Conservation (phyloP, 257 asterid genomes). For the Cinchona pubescens region DNA sequence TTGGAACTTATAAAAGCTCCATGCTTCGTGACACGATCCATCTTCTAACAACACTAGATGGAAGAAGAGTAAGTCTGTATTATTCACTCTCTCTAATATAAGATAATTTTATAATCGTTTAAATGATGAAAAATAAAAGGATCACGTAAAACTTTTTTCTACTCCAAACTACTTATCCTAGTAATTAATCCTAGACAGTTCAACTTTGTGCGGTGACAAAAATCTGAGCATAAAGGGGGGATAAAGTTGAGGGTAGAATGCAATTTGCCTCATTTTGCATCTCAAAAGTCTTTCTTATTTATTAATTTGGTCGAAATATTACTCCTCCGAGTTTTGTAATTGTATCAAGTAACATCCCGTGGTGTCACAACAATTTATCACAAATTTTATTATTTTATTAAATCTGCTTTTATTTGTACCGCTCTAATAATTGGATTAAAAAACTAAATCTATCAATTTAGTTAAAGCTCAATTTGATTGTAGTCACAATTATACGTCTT, state of each 20-base stretch:
- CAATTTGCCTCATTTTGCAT: neutral
- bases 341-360: neutral
- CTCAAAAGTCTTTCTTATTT: neutral
- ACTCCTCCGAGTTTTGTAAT: neutral
- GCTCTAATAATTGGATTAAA: neutral
- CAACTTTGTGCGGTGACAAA: neutral
- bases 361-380: neutral
- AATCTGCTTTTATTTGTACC: neutral
- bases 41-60: neutral
- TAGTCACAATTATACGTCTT: too few species aligned
- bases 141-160: too few species aligned
- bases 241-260: neutral
- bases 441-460: too few species aligned
- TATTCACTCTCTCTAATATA: too few species aligned
- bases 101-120: too few species aligned
- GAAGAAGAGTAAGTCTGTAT: too few species aligned
- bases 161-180: neutral
- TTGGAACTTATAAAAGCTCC: neutral
- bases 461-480: too few species aligned
- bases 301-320: neutral
- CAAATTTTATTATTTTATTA: too few species aligned
- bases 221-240: neutral
- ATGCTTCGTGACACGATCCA: conserved; percentile 1
- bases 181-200: neutral
- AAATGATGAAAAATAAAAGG: too few species aligned